phyloP scores from a whole-genome alignment of 2,329 filamentous ascomycete genomes.

The Celoporthe dispersa region DNA sequence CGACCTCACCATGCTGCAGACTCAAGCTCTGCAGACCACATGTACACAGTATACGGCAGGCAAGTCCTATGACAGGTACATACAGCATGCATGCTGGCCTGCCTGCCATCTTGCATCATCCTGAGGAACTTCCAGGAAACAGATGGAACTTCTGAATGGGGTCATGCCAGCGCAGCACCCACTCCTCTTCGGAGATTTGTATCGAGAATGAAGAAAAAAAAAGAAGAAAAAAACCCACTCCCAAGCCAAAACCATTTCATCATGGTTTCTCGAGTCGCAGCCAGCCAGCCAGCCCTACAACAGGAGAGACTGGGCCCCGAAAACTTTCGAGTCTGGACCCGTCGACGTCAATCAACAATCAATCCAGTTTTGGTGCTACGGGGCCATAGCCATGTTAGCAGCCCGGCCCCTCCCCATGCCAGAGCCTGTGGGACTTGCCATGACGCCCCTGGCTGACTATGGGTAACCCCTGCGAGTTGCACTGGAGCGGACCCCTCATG shows the following conservation, averaged over 20 bases:
- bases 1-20: constrained; percentile 14
- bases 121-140: not conserved
- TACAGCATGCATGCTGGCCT: not conserved
- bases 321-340: not conserved
- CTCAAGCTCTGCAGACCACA: not conserved
- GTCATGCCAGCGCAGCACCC: not conserved
- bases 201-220: no score
- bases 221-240: no score
- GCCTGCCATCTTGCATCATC: not conserved
- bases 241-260: no score
- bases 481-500: not conserved
- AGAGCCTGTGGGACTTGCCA: not conserved
- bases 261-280: not conserved
- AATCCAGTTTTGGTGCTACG: not conserved
- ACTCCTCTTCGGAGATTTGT: not conserved
- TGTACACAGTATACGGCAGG: no score
- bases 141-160: not conserved
- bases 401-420: not conserved
- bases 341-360: constrained; percentile 8
- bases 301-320: not conserved
- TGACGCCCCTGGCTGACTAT: not conserved
- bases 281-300: not conserved
- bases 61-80: not conserved
- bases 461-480: not conserved
- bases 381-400: not conserved